Base-by-base conservation (phyloP, 2,329 filamentous ascomycete species). In the Pezicula neosporulosa region DNA sequence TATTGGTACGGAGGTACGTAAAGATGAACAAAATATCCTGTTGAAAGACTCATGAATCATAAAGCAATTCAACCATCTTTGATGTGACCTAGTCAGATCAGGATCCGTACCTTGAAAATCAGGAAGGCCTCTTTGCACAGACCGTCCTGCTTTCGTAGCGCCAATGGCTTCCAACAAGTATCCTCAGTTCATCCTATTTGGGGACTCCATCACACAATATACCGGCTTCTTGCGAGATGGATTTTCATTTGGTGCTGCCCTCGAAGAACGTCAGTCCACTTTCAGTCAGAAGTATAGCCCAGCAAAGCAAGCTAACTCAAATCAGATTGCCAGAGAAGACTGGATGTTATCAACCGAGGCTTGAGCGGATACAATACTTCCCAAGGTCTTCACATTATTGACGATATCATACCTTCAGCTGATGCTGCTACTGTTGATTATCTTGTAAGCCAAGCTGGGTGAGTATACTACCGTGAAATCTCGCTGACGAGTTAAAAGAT, bases 291-390 rank as follows among this genome's bases (percentile, higher is more conserved):
- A 18, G 46, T 21, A 24, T 24, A 24, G 24, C 24, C 24, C 24
- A 35, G 41, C 49, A 51, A 46, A 49, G 39, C n/a, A 43, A 30
- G 33, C n/a, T 39, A 28, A 38, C 13, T 42, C 60, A 36, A 38
- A 37, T 52, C 39, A 93, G 89, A 80, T 51, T 92, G 89, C 65
- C 81, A 83, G 46, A 83, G 93, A 51, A 82, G 85, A 35, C 76
- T 94, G 13, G 94, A 97, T 71, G 83, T 97, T 44, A 74, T 97
- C 62, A 96, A 97, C 68, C 83, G 91, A 42, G 94, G 94, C 5
- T 83, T 95, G 56, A 60, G 81, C 56, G 93, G 93, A 10, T 97
- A 93, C 75, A 96, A 86, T 63, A 91, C 90, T 2, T 77, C 78
- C 35, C 85, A 96, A 67, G 86, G 85, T 10, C 69, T 96, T 52